Evolutionary conservation across 176 grass and related monocot species (phyloP).

Genomic region (Cenchrus fungigraminus): DNA sequence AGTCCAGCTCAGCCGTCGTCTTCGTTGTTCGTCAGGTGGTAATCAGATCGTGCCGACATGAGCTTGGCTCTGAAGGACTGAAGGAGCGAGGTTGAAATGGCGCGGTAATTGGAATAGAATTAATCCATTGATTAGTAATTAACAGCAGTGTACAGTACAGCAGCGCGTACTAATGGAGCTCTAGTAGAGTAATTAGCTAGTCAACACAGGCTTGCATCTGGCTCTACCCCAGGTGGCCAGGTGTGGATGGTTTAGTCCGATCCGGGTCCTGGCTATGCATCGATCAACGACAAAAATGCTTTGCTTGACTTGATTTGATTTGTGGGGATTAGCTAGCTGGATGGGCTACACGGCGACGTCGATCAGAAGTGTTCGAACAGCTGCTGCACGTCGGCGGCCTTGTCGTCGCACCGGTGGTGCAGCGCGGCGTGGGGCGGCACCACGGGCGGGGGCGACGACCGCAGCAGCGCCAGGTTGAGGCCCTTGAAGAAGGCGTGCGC

Average conservation of each 20-base stretch:
- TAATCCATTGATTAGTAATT: slow-evolving; percentile 26
- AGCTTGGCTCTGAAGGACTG: background rate
- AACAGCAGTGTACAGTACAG: slow-evolving; percentile 31
- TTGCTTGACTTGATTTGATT: background rate
- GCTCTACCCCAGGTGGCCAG: background rate
- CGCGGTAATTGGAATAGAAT: slow-evolving; percentile 6
- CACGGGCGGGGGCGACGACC: slow-evolving; percentile 69
- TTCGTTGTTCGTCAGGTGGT: slow-evolving; percentile 19
- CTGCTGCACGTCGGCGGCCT: slow-evolving; percentile 43
- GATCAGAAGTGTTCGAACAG: slow-evolving; percentile 70
- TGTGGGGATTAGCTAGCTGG: background rate
- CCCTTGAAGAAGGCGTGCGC: slow-evolving; percentile 85
- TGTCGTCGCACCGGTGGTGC: slow-evolving; percentile 45
- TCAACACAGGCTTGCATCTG: slow-evolving; percentile 34
- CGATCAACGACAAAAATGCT: slow-evolving; percentile 10
- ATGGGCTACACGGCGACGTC: background rate
- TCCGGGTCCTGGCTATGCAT: background rate
- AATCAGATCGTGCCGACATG: slow-evolving; percentile 33
- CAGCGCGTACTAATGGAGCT: slow-evolving; percentile 19
- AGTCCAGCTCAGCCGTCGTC: background rate
- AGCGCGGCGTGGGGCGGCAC: slow-evolving; percentile 51
- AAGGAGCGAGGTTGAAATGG: background rate
- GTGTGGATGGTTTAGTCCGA: slow-evolving; percentile 24
- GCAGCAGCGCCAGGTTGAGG: slow-evolving; percentile 78
- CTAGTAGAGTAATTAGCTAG: slow-evolving; percentile 4